Conservation (phyloP, 345 rosid genomes). For the Reutealis trisperma region DNA sequence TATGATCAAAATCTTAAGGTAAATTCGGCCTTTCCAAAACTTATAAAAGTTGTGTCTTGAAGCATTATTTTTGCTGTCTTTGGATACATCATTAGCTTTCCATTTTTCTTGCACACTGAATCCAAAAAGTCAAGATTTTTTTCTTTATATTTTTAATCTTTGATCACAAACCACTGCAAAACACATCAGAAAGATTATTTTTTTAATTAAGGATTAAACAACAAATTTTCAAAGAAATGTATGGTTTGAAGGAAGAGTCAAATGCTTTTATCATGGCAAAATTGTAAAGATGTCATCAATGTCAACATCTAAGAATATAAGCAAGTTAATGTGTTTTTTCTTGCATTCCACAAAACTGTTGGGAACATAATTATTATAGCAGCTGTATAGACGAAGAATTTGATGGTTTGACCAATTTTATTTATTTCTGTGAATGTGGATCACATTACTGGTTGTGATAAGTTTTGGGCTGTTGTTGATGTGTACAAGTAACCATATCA, state of each 20-base stretch:
- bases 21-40: not conserved
- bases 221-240: not conserved
- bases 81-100: not conserved
- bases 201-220: not conserved
- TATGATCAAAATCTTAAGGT: not conserved
- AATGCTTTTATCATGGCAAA: constrained; percentile 2
- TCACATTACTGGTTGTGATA: not conserved
- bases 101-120: not conserved
- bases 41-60: not conserved
- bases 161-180: too few species aligned
- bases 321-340: not conserved
- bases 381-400: not conserved
- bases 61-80: not conserved
- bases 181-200: not conserved
- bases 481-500: not conserved
- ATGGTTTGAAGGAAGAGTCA: not conserved
- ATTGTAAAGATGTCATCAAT: not conserved
- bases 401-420: not conserved
- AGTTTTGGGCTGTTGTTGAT: not conserved
- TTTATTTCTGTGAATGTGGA: not conserved
- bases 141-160: not conserved
- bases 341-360: not conserved
- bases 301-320: constrained; percentile 23
- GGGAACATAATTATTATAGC: constrained; percentile 13
- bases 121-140: not conserved